Base-by-base conservation (phyloP, 2,329 filamentous ascomycete species). In the Xylaria digitata region DNA sequence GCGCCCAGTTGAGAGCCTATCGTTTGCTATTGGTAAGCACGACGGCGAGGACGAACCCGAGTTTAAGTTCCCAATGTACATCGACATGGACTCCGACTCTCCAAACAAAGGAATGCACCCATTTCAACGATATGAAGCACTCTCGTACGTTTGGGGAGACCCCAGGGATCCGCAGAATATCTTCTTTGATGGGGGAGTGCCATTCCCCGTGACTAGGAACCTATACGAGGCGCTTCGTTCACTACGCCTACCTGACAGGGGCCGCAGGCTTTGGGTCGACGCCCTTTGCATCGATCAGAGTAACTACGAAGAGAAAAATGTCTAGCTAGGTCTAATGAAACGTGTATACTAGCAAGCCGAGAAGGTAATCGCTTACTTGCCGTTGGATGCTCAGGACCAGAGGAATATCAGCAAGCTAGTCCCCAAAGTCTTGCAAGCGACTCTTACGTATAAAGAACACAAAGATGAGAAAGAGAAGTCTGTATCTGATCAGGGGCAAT, bases 141-240 rank as follows among this genome's bases (percentile, higher is more conserved):
- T 68, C 34, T 68, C 65, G 7, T 68, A 68, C 42, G 65, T 68
- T 26, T 68, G 65, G 65, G 65, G 61, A 1, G 65, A 61, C 40
- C 43, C 23, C 1, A 52, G 26, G 6, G 50, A 67, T 26, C 56
- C 45, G 19, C 30, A 68, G 23, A 9, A 65, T 26, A 30, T 68
- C 46, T 54, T 57, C n/a, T 7, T 68, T 32, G 57, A 61, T 3
- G 61, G 61, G 17, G 58, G n/a, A 2, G 13, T 21, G 4, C 43
- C 45, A 19, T 8, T 65, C 23, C 32, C 32, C 6, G 48, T 68
- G 2, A 68, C 65, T 11, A 49, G n/a, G 23, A 65, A 49, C 46
- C 62, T 68, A 1, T 65, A 65, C 17, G 21, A 43, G 45, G 55
- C 56, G 43, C 52, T 68, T 32, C 52, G 61, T 6, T 68, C 65